Evolutionary conservation across 164 flowering plant species (phyloP), one percentile per base, ranked within the genome.

Genomic region (Euptelea pleiosperma): DNA sequence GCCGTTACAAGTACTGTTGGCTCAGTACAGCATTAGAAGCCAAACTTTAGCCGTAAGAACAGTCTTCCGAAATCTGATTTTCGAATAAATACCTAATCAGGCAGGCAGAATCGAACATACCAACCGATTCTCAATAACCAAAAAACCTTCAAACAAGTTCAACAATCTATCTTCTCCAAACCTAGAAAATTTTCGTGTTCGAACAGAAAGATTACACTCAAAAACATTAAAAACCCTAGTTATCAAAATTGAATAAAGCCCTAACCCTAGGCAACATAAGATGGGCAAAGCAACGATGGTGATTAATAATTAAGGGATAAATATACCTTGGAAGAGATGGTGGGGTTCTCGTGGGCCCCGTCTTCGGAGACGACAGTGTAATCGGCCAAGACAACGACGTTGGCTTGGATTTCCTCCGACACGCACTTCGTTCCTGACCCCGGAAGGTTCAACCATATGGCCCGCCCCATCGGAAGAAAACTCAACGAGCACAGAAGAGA

Each of bases 351-450:
- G 12, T 59, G 64, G 4, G 35, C 8, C 2, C 24, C 64, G 16
- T 72, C 72, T 4, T 73, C 79, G 1, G 67, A 46, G 49, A 78
- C 25, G 40, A 78, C 73, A 28, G 42, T 45, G 61, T 72, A 78
- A 65, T 78, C 79, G 22, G 69, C 73, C 35, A 75, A 21, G 57
- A 78, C 79, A 55, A 78, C 79, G 50, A 75, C 75, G 67, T 78
- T 72, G 39, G 57, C 55, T 25, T 70, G 75, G 43, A 78, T 59
- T 21, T 78, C 79, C 47, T 78, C 82, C 19, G 82, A 78, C 1
- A 78, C 71, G 64, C 82, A 78, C 73, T 75, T 78, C 28, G 71
- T 63, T 35, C 82, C 82, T 36, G 77, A 39, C 8, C 53, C 51
- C 21, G 82, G 79, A 15, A 78, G 57, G 30, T 62, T 76, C 61